These are phyloP conservation scores for Pseudogymnoascus sp. DNA, from an alignment of 2,329 filamentous ascomycete species.

Conservation along the genomic window DNA sequence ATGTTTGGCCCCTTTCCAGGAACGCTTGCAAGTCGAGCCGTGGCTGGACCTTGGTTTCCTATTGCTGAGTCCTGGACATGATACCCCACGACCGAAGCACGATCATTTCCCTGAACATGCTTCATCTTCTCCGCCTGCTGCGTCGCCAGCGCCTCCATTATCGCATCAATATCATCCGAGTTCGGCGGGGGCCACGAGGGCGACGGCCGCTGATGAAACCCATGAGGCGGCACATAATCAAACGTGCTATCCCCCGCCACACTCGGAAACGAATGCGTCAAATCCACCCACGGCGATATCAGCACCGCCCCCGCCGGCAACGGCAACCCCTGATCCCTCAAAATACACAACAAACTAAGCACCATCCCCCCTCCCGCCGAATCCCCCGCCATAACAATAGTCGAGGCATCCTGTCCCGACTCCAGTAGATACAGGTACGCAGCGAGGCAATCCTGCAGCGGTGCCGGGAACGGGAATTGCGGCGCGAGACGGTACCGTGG, in stretches of 20 bases:
- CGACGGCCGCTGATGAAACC: constrained; percentile 87
- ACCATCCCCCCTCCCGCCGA: constrained; percentile 92
- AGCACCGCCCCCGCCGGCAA: constrained; percentile 83
- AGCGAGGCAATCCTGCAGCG: constrained; percentile 80
- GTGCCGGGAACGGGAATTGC: constrained; percentile 93
- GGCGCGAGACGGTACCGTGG: constrained; percentile 81
- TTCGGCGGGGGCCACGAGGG: constrained; percentile 89
- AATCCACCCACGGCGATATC: constrained; percentile 91
- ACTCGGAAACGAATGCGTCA: constrained; percentile 93
- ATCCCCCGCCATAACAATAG: constrained; percentile 83
- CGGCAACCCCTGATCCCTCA: constrained; percentile 76
- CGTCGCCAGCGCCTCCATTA: constrained; percentile 41
- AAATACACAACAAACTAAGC: constrained; percentile 65
- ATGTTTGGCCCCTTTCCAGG: constrained; percentile 37
- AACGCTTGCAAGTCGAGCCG: constrained; percentile 23
- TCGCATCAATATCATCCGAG: constrained; percentile 56
- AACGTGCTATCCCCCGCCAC: constrained; percentile 62
- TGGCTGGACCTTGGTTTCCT: constrained; percentile 20
- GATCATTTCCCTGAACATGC: constrained; percentile 25
- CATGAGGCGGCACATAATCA: constrained; percentile 82
- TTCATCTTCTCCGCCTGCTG: constrained; percentile 39
- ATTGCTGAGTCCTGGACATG: constrained; percentile 23
- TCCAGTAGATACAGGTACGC: constrained; percentile 73
- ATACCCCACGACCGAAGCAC: constrained; percentile 31
- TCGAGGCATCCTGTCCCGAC: constrained; percentile 64